These are phyloP conservation scores for Phylloporus scabripes DNA, from an alignment of 768 basidiomycete species.

Conservation along the genomic window DNA sequence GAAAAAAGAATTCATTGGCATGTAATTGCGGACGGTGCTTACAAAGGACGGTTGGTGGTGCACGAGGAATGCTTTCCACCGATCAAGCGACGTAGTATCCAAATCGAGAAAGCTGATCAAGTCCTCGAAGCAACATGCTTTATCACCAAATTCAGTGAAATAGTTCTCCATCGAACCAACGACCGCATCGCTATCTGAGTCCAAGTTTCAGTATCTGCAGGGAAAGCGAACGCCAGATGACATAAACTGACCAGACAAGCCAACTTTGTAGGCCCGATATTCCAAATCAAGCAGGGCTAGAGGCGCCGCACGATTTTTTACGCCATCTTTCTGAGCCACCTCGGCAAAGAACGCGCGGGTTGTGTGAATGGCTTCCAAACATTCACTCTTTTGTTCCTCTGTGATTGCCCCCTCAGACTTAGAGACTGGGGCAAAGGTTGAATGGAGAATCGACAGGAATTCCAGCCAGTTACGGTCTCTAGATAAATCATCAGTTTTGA, in stretches of 20 bases:
- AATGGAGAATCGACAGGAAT: constrained; percentile 69
- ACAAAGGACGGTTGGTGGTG: constrained; percentile 46
- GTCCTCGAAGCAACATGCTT: constrained; percentile 86
- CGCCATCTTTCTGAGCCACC: constrained; percentile 60
- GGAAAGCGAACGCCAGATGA: background rate
- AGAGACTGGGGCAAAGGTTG: constrained; percentile 45
- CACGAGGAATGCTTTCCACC: constrained; percentile 53
- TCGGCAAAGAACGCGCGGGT: constrained; percentile 48
- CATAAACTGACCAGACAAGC: constrained; percentile 37
- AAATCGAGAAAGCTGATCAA: constrained; percentile 60
- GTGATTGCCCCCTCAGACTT: constrained; percentile 21
- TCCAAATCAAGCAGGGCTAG: constrained; percentile 77
- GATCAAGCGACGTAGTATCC: constrained; percentile 39
- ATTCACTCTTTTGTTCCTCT: constrained; percentile 36
- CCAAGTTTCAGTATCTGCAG: constrained; percentile 3
- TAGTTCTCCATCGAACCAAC: constrained; percentile 57
- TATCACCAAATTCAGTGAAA: constrained; percentile 68
- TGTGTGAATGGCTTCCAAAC: constrained; percentile 36
- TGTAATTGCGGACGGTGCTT: constrained; percentile 20
- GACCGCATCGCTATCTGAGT: constrained; percentile 42
- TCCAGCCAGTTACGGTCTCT: constrained; percentile 87
- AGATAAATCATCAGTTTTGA: constrained; percentile 19
- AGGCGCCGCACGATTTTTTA: constrained; percentile 66
- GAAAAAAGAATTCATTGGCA: constrained; percentile 14
- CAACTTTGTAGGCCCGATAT: constrained; percentile 46